phyloP scores from a whole-genome alignment of 306 rosid genomes.

The Prunus mongolica region DNA sequence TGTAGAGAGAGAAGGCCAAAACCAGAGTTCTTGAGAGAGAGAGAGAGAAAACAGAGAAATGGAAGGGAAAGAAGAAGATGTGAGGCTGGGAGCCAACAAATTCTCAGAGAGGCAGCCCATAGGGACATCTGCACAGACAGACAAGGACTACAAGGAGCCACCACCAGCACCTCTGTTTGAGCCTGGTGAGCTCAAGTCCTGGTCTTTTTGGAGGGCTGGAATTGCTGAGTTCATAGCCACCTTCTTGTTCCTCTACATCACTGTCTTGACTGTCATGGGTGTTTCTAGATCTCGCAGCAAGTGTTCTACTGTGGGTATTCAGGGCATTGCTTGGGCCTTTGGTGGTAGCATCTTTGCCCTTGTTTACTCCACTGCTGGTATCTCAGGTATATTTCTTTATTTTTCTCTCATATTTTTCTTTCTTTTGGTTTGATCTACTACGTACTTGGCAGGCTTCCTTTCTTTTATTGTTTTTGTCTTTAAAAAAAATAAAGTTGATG shows the following conservation, averaged over 20 bases:
- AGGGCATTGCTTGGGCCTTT: constrained; percentile 51
- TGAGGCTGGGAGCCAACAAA: constrained; percentile 42
- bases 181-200: constrained; percentile 42
- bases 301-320: constrained; percentile 39
- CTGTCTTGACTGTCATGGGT: constrained; percentile 46
- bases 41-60: not conserved
- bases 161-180: constrained; percentile 45
- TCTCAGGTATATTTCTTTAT: constrained; percentile 27
- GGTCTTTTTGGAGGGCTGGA: constrained; percentile 47
- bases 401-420: not conserved
- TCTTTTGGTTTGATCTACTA: not conserved
- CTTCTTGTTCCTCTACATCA: constrained; percentile 43
- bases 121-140: constrained; percentile 43
- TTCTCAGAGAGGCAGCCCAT: constrained; percentile 43
- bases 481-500: not conserved
- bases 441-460: not conserved
- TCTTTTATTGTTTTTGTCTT: not conserved
- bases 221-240: constrained; percentile 48
- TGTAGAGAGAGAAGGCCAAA: constrained; percentile 7
- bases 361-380: constrained; percentile 43
- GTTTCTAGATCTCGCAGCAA: constrained; percentile 9
- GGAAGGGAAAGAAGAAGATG: constrained; percentile 51
- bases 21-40: constrained; percentile 2
- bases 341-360: constrained; percentile 51
- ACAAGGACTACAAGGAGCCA: constrained; percentile 49